Conservation (phyloP, 257 asterid species). For the Schizonepeta tenuifolia region DNA sequence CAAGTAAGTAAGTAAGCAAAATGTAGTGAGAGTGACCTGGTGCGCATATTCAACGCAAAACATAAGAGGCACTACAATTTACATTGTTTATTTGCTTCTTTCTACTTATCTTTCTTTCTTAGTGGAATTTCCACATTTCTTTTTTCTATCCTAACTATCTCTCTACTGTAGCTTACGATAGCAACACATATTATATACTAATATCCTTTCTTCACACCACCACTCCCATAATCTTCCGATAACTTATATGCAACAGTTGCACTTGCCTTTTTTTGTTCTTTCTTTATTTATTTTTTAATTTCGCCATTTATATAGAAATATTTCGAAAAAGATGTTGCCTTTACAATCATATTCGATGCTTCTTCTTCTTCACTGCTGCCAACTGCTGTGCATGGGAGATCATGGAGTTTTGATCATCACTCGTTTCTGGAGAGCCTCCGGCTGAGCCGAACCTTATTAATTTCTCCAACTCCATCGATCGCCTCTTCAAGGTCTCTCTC, state of each 20-base stretch:
- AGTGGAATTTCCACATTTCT: neutral
- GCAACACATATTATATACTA: constrained; percentile 32
- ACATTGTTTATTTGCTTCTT: constrained; percentile 4
- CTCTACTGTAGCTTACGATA: constrained; percentile 50
- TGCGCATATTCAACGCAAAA: constrained; percentile 59
- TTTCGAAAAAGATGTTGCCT: constrained; percentile 52
- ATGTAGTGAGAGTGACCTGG: constrained; percentile 63
- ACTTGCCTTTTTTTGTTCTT: neutral
- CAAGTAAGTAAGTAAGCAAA: constrained; percentile 39
- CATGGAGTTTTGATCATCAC: constrained; percentile 34
- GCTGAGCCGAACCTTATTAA: neutral
- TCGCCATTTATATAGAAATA: constrained; percentile 47
- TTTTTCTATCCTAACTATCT: neutral
- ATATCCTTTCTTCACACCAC: constrained; percentile 31
- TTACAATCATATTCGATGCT: constrained; percentile 53
- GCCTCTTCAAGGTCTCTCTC: constrained; percentile 36
- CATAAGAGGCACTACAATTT: constrained; percentile 26
- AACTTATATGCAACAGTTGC: constrained; percentile 34
- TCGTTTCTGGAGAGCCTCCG: constrained; percentile 28
- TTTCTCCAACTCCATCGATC: constrained; percentile 16
- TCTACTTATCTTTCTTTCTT: neutral
- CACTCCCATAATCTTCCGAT: constrained; percentile 32
- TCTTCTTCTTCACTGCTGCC: constrained; percentile 50
- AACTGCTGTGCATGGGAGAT: constrained; percentile 29
- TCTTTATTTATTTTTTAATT: neutral